A percentile compares a stretch with the other conserved stretches of the same genome.
Evolutionary conservation across 2,329 filamentous ascomycete genomes (phyloP).

Genomic region (Thielaviopsis euricoi): DNA sequence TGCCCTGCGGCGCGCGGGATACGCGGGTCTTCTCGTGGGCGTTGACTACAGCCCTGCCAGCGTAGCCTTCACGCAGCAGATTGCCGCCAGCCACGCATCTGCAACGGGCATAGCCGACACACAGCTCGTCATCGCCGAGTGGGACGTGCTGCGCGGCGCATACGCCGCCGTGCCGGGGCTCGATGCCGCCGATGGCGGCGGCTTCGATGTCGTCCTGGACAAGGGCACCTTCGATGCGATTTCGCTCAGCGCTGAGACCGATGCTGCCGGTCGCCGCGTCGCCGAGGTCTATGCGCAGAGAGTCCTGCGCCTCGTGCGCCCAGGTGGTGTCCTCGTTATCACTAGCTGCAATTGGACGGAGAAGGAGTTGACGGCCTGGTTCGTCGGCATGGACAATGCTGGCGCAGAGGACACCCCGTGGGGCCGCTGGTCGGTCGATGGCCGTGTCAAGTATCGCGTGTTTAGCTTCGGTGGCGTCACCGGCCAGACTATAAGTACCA

Average conservation of each 20-base stretch:
- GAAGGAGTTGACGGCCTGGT: slow-evolving; percentile 67
- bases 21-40: slow-evolving; percentile 57
- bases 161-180: slow-evolving; percentile 20
- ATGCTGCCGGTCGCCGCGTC: slow-evolving; percentile 38
- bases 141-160: slow-evolving; percentile 43
- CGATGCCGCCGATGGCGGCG: slow-evolving; percentile 3
- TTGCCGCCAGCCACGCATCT: slow-evolving; percentile 26
- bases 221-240: slow-evolving; percentile 98
- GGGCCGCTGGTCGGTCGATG: slow-evolving; percentile 40
- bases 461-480: slow-evolving; percentile 83
- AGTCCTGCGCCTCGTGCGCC: slow-evolving; percentile 51
- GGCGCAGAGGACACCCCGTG: slow-evolving; percentile 15
- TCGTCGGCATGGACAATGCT: slow-evolving; percentile 27
- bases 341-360: slow-evolving; percentile 99
- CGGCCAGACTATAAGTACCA: slow-evolving; percentile 74
- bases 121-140: slow-evolving; percentile 31
- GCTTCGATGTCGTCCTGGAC: slow-evolving; percentile 87
- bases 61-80: slow-evolving; percentile 53
- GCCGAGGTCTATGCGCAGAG: slow-evolving; percentile 60
- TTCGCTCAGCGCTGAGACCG: slow-evolving; percentile 47
- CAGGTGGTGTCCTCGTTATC: slow-evolving; percentile 60
- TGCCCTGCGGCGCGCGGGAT: slow-evolving; percentile 45
- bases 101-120: slow-evolving; percentile 9
- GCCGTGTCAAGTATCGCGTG: slow-evolving; percentile 61
- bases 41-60: slow-evolving; percentile 74